Percentiles rank a stretch among this genome's conserved stretches.
Conservation (phyloP, 1,284 basidiomycete genomes). For the Melampsora americana region DNA sequence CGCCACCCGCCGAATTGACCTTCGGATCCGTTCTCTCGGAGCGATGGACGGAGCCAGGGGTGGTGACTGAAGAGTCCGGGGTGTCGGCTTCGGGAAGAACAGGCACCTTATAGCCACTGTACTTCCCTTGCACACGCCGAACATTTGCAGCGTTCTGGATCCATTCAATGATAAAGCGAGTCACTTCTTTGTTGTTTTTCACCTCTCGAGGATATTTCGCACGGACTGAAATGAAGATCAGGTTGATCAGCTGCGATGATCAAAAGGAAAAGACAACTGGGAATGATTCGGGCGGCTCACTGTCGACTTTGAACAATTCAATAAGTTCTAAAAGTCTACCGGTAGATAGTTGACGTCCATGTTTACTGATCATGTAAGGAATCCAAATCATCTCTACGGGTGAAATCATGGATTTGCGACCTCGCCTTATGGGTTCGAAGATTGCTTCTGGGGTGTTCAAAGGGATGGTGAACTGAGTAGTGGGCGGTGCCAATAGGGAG, state of each 20-base stretch:
- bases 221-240: constrained; percentile 10
- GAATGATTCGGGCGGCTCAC: constrained; percentile 1
- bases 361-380: constrained; percentile 30
- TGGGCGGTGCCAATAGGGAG: constrained; percentile 30
- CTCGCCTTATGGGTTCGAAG: constrained; percentile 21
- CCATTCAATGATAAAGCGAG: constrained; percentile 25
- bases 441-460: constrained; percentile 33
- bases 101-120: constrained; percentile 29
- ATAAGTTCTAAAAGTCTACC: constrained; percentile 28
- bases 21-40: no score
- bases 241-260: not conserved
- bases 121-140: constrained; percentile 26
- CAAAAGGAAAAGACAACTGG: not conserved
- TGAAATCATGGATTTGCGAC: constrained; percentile 28
- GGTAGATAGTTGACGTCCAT: constrained; percentile 20
- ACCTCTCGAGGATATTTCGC: constrained; percentile 30
- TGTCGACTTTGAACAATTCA: constrained; percentile 35
- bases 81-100: not conserved
- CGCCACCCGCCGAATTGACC: no score
- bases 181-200: constrained; percentile 21
- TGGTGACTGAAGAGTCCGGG: not conserved
- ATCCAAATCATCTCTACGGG: constrained; percentile 44
- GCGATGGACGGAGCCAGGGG: no score
- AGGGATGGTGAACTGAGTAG: constrained; percentile 21
- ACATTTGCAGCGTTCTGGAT: constrained; percentile 11